These are phyloP conservation scores for Dioscorea alata DNA, from an alignment of 106 monocot species.

Conservation along the genomic window DNA sequence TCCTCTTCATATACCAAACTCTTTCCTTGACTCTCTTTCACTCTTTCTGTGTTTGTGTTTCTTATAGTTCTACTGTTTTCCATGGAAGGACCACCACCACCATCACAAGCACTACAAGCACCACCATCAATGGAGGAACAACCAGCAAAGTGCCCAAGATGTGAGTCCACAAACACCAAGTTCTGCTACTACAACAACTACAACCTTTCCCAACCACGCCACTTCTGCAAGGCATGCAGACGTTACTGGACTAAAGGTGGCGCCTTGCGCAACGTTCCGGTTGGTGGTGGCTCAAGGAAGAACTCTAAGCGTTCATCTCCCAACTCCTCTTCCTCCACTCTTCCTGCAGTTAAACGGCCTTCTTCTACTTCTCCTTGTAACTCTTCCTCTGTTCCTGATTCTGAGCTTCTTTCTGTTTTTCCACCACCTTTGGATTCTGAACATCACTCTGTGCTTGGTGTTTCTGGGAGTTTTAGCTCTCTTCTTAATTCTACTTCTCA, in stretches of 20 bases:
- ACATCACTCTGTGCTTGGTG: slow-evolving; percentile 15
- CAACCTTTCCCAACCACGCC: slow-evolving; percentile 58
- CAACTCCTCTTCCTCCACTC: slow-evolving; percentile 1
- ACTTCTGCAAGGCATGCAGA: slow-evolving; percentile 43
- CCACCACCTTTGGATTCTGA: slow-evolving; percentile 1
- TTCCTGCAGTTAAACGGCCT: slow-evolving; percentile 1
- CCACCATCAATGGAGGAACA: not conserved
- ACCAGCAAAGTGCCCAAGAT: slow-evolving; percentile 34
- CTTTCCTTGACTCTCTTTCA: not conserved
- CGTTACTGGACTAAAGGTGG: slow-evolving; percentile 51
- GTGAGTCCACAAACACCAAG: slow-evolving; percentile 56
- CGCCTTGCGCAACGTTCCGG: slow-evolving; percentile 42
- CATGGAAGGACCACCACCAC: not conserved
- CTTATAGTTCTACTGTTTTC: not conserved
- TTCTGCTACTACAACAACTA: slow-evolving; percentile 95
- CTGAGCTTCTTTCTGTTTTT: not conserved
- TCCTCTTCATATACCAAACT: not conserved
- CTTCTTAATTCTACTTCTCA: slow-evolving; percentile 19
- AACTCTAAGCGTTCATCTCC: slow-evolving; percentile 22
- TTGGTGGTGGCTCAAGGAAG: slow-evolving; percentile 42
- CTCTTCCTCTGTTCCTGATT: not conserved
- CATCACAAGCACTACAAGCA: not conserved
- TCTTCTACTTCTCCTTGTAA: not conserved
- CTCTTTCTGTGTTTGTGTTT: too few relatives aligned
- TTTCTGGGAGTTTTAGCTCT: slow-evolving; percentile 38